Evolutionary conservation across 495 filamentous ascomycete species (phyloP), one percentile per base, ranked within the genome.

Genomic region (Articulospora tetracladia): DNA sequence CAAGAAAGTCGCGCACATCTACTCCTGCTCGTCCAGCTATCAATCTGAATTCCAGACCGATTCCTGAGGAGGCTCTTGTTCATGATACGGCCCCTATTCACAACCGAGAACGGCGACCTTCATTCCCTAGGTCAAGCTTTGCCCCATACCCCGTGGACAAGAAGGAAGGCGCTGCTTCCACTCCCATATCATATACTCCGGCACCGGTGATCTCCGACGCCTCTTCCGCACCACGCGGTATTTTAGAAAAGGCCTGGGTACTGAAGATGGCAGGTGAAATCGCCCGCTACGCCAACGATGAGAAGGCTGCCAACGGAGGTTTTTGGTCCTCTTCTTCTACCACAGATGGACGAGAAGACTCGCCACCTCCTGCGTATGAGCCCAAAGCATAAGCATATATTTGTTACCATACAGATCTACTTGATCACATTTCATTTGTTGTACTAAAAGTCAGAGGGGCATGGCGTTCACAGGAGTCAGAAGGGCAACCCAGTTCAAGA

Each of bases 191-290:
- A 13, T 65, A 60, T 44, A 25, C 49, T 19, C 49, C 61, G 11
- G 22, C 61, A 20, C 53, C 59, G n/a, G 32, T 53, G 8, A 12
- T 56, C 10, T 23, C 62, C 17, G 15, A 26, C 25, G 26, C 19
- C 23, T 8, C 34, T 27, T 17, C 55, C 11, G 39, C 57, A 28
- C 13, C 51, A 15, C 41, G 53, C 1, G 82, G 85, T 19, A 84
- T 91, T 19, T 74, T 96, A 28, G 89, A 96, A 63, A 88, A 92
- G 69, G 88, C 89, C 0, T 92, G 93, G 83, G 86, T 97, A 64
- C 87, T 88, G 76, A 92, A 92, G 75, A 89, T 98, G 73, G 93
- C 93, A 6, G 83, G 83, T 48, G 93, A 98, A 73, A 92, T 97
- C 48, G 91, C 91, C 41, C 81, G 88, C 64, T 87, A 89, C 26